These are phyloP conservation scores for Dactylorhiza incarnata DNA, from an alignment of 106 monocot species.

Conservation along the genomic window DNA sequence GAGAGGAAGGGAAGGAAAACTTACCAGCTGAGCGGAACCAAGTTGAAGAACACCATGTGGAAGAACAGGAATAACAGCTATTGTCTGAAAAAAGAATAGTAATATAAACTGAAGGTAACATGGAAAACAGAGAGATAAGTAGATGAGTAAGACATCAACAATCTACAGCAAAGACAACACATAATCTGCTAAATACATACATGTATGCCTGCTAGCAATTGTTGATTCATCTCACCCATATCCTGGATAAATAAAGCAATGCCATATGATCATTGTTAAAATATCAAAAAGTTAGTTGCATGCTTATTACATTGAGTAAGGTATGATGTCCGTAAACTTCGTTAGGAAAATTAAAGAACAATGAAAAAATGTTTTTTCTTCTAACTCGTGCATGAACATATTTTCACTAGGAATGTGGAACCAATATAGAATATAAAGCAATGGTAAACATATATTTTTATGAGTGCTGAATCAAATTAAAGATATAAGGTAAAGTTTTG, in stretches of 20 bases:
- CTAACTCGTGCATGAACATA: not conserved
- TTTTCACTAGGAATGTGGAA: too few relatives aligned
- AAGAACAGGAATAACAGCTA: constrained; percentile 67
- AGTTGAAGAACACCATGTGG: constrained; percentile 77
- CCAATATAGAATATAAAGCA: too few relatives aligned
- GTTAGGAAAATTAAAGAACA: not conserved
- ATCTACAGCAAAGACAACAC: not conserved
- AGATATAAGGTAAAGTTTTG: not conserved
- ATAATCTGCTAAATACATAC: constrained; percentile 6
- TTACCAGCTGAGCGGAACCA: constrained; percentile 70
- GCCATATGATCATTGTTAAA: not conserved
- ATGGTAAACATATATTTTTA: too few relatives aligned
- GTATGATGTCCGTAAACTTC: not conserved
- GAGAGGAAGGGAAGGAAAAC: not conserved
- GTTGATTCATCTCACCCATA: constrained; percentile 45
- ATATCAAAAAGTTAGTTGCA: not conserved
- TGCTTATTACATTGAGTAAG: not conserved
- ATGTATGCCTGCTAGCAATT: constrained; percentile 60
- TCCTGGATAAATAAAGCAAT: constrained; percentile 25
- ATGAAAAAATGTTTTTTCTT: not conserved
- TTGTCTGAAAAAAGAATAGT: constrained; percentile 37
- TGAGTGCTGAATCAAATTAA: not conserved
- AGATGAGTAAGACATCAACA: constrained; percentile 4
- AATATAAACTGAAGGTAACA: not conserved
- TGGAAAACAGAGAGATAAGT: not conserved